Base-by-base conservation (phyloP, 148 eudicot genomes). In the Vaccinium darrowii region DNA sequence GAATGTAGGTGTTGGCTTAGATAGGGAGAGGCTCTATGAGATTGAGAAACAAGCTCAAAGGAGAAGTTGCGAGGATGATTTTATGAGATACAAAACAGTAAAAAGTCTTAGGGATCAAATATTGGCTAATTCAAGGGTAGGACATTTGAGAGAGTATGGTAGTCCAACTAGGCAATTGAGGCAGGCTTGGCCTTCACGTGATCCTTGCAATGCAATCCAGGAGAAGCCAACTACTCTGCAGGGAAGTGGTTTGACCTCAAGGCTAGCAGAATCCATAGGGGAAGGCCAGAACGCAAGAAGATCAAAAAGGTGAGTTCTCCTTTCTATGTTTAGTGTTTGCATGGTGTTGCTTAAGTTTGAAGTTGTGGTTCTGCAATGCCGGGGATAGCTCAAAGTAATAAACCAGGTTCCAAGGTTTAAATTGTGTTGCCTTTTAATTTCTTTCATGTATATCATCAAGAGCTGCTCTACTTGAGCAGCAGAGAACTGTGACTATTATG, bases 61-160 rank as follows among this genome's bases (percentile, higher is more conserved):
- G 84, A 92, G 85, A 84, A 86, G 92, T 80, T 88, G 87, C 65
- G 89, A 88, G 78, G 93, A 94, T 84, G 93, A 93, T 25, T 60
- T 86, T 79, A 89, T 65, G 82, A 79, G 88, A 84, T 58, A 86
- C 71, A 91, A 87, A 87, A 83, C 90, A 25, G 83, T 82, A 18
- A 92, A 89, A 82, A 79, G 88, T 87, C 87, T 84, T 21, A 86
- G 88, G 85, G 95, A 93, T 78, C 94, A 88, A 19, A 39, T 87
- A 67, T 81, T 93, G 86, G 88, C 93, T 39, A 92, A 87, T 87
- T 92, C 91, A 16, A 90, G 91, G 84, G 76, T 85, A 36, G 88
- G 89, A 52, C 77, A 87, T 23, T 86, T 80, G 12, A 80, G 87
- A 74, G 93, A 91, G 54, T 76, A 43, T 49, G 83, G 82, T 5